A percentile compares a stretch with the other conserved stretches of the same genome.
phyloP scores from a whole-genome alignment of 176 grass and related monocot genomes.

The Juncus effusus region DNA sequence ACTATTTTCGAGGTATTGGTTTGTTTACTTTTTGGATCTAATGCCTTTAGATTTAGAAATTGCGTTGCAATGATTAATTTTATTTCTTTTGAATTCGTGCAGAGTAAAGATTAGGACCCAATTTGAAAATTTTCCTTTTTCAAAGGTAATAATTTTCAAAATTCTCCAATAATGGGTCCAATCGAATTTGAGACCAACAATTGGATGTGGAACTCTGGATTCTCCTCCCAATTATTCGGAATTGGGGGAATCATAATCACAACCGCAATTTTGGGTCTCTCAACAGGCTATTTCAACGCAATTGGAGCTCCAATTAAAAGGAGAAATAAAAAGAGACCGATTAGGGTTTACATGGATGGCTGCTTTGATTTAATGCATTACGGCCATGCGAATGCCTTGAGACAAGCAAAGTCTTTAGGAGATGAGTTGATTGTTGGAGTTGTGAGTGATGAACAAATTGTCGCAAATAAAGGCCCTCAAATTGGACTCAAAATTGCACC shows the following conservation, averaged over 20 bases:
- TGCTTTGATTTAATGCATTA: conserved; percentile 86
- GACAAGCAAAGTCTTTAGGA: conserved; percentile 60
- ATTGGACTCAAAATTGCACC: too few relatives aligned
- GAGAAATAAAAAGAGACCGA: conserved; percentile 43
- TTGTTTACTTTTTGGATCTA: conserved; percentile 16
- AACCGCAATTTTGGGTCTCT: conserved; percentile 57
- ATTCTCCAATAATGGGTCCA: conserved; percentile 39
- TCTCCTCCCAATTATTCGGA: conserved; percentile 67
- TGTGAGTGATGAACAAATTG: conserved; percentile 70
- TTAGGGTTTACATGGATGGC: conserved; percentile 78
- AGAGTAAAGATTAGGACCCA: conserved; percentile 19
- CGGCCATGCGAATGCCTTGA: conserved; percentile 60
- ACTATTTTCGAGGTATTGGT: not conserved
- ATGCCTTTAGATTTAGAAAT: not conserved
- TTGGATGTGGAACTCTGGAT: conserved; percentile 56
- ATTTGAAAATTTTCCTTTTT: not conserved
- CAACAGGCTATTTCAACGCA: conserved; percentile 68
- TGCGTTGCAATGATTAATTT: not conserved
- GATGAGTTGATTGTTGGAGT: conserved; percentile 66
- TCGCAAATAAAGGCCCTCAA: conserved; percentile 61
- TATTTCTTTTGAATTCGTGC: conserved; percentile 17
- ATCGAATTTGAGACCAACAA: conserved; percentile 63
- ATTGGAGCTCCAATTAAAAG: conserved; percentile 65
- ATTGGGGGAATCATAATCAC: conserved; percentile 78
- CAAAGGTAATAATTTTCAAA: not conserved